A percentile compares a stretch with the other conserved stretches of the same genome.
phyloP scores from a whole-genome alignment of 306 rosid genomes.

The Pyrus communis region DNA sequence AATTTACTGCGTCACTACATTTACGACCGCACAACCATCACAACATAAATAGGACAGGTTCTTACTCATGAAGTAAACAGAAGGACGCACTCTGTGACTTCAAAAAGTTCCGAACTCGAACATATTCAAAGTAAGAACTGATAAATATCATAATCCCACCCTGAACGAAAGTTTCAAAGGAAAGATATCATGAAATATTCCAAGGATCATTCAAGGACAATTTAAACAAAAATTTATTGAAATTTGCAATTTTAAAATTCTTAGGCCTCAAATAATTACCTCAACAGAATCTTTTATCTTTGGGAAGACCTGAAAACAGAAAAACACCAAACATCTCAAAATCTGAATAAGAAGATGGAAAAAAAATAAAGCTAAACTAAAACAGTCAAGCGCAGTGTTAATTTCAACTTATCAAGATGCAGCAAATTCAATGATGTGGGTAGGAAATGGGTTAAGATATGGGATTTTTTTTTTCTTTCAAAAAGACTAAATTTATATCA shows the following conservation, averaged over 20 bases:
- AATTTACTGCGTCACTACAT: conserved; percentile 6
- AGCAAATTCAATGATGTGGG: not conserved
- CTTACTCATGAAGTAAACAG: conserved; percentile 94
- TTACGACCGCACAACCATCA: not conserved
- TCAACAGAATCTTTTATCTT: conserved; percentile 66
- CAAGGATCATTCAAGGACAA: not conserved
- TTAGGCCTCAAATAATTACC: conserved; percentile 30
- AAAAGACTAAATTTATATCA: no score
- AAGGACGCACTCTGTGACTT: conserved; percentile 79
- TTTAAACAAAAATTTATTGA: not conserved
- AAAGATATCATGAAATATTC: not conserved
- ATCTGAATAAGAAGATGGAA: not conserved
- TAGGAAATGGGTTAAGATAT: not conserved
- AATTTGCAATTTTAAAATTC: conserved; percentile 2
- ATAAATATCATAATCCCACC: conserved; percentile 81
- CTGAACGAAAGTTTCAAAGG: conserved; percentile 37
- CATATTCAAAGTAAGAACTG: conserved; percentile 74
- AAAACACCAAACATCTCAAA: conserved; percentile 6
- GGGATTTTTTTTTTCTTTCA: no score
- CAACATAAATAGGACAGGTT: conserved; percentile 7
- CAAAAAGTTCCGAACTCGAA: conserved; percentile 72
- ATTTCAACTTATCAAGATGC: not conserved
- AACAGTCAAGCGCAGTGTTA: not conserved
- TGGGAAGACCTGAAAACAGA: conserved; percentile 71
- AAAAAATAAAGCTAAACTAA: not conserved